phyloP scores from a whole-genome alignment of 225 moss, liverwort and hornwort genomes.

The Ulota crispa region DNA sequence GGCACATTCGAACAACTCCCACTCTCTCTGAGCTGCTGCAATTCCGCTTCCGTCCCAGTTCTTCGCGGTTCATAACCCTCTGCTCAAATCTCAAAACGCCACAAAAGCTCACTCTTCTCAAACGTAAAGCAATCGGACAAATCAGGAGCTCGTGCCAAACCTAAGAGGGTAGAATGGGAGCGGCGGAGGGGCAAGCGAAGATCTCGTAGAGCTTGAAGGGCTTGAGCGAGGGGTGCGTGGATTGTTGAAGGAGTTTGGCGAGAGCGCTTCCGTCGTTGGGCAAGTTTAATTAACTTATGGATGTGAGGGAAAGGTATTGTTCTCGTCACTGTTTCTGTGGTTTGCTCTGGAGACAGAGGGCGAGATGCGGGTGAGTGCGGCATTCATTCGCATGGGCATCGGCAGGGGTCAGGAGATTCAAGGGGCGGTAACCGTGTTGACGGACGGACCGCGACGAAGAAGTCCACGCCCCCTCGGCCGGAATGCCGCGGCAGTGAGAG shows the following conservation, averaged over 20 bases:
- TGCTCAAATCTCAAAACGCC: neutral
- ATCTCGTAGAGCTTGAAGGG: neutral
- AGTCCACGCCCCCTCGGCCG: slow-evolving; percentile 18
- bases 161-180: neutral
- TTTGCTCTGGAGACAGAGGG: too few relatives aligned
- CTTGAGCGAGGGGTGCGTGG: neutral
- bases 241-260: neutral
- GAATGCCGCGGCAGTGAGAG: slow-evolving; percentile 12
- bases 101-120: neutral
- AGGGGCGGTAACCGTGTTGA: slow-evolving; percentile 38
- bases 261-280: too few relatives aligned
- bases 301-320: neutral
- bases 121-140: neutral
- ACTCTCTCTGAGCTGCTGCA: neutral
- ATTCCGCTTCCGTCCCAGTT: neutral
- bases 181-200: neutral
- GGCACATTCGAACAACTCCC: slow-evolving; percentile 11
- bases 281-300: neutral
- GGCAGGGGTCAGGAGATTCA: slow-evolving; percentile 3
- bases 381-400: neutral
- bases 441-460: slow-evolving; percentile 27
- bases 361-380: neutral
- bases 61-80: slow-evolving; percentile 11
- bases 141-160: neutral
- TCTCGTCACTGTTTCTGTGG: too few relatives aligned